Percentiles rank a stretch among this genome's conserved stretches.
These are phyloP conservation scores for Trichomonas gallinae DNA, from an alignment of 208 protist species.

Conservation along the genomic window DNA sequence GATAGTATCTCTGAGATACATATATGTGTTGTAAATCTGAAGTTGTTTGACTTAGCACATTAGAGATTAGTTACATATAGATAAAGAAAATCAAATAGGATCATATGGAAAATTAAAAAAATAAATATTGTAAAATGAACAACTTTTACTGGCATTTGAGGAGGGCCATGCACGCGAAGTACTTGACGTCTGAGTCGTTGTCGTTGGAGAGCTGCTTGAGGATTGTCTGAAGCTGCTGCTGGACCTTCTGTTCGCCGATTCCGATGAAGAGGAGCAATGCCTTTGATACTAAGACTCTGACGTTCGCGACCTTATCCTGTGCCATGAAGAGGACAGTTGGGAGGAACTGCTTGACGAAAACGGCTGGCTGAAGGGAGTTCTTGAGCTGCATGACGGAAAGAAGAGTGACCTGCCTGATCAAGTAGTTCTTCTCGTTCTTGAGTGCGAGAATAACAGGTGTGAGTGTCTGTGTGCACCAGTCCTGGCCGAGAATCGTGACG, in stretches of 20 bases:
- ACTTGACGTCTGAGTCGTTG: not conserved
- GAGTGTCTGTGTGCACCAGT: not conserved
- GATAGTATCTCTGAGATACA: too few relatives aligned
- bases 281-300: not conserved
- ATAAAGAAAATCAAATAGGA: too few relatives aligned
- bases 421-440: not conserved
- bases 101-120: not conserved
- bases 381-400: not conserved
- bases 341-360: not conserved
- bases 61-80: too few relatives aligned
- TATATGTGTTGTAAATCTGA: too few relatives aligned
- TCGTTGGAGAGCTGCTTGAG: not conserved
- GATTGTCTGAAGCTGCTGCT: not conserved
- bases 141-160: constrained; percentile 13
- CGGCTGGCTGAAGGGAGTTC: not conserved
- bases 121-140: not conserved
- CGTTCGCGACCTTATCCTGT: not conserved
- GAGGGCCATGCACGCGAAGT: constrained; percentile 8
- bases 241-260: not conserved
- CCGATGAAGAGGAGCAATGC: not conserved
- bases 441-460: not conserved
- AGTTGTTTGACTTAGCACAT: too few relatives aligned
- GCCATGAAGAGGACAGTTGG: not conserved
- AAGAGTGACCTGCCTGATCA: not conserved
- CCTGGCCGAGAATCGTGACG: not conserved